phyloP scores from a whole-genome alignment of 805 yeast species.

The Lipomyces kockii region DNA sequence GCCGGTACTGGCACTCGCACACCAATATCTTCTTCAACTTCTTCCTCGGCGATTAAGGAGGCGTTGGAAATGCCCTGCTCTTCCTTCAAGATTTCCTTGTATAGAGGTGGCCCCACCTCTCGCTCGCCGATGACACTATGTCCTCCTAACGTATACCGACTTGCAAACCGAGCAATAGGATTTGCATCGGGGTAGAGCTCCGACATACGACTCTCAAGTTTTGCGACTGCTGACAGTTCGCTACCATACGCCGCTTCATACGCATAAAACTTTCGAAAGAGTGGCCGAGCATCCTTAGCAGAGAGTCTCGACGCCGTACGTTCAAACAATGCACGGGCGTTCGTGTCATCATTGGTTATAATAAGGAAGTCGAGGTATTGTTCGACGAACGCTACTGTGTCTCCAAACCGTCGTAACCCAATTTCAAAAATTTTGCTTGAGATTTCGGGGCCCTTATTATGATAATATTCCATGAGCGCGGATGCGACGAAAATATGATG shows the following conservation, averaged over 20 bases:
- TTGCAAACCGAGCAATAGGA: constrained; percentile 47
- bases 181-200: constrained; percentile 68
- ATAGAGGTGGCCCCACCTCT: constrained; percentile 28
- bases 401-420: constrained; percentile 65
- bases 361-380: constrained; percentile 76
- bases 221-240: constrained; percentile 66
- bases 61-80: background rate
- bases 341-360: constrained; percentile 66
- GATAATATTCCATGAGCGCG: constrained; percentile 76
- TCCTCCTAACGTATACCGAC: constrained; percentile 43
- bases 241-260: constrained; percentile 70
- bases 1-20: background rate
- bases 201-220: constrained; percentile 68
- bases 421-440: constrained; percentile 78
- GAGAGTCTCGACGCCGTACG: constrained; percentile 64
- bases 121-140: constrained; percentile 24
- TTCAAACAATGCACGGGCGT: constrained; percentile 83
- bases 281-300: constrained; percentile 48
- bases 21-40: constrained; percentile 15
- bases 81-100: constrained; percentile 19
- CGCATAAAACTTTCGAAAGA: constrained; percentile 63
- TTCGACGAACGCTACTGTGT: constrained; percentile 63
- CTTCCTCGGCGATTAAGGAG: constrained; percentile 7
- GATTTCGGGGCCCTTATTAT: constrained; percentile 60
- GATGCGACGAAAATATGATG: constrained; percentile 80